phyloP scores from a whole-genome alignment of 768 basidiomycete species.

The Tulasnella sp. region DNA sequence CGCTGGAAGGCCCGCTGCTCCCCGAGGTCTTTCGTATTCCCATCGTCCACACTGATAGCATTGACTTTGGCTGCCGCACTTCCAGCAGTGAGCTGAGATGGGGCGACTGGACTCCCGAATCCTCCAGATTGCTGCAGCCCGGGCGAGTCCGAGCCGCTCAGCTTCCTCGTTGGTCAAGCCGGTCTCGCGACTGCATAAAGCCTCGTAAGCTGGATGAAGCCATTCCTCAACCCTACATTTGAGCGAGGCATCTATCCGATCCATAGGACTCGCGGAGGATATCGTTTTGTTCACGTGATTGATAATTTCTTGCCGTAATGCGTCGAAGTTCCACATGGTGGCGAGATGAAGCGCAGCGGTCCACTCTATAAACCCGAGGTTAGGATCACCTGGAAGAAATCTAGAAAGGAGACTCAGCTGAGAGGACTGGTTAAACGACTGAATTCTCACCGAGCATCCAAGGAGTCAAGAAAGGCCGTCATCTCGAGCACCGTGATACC shows the following conservation, averaged over 20 bases:
- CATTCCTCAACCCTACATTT: conserved; percentile 1
- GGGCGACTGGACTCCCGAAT: neutral
- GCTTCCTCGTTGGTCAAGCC: neutral
- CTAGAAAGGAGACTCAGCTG: neutral
- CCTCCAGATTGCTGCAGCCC: neutral
- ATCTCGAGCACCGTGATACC: neutral
- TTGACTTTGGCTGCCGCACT: neutral
- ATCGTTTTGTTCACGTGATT: neutral
- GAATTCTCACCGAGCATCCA: neutral
- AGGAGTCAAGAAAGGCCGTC: neutral
- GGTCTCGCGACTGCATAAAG: neutral
- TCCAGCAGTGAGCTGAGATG: neutral
- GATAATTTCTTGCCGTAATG: neutral
- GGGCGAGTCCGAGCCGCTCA: neutral
- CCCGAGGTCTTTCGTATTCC: no score
- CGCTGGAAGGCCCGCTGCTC: no score
- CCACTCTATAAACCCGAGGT: neutral
- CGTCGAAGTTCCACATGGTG: conserved; percentile 7
- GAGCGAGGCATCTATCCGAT: neutral
- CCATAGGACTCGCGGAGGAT: neutral
- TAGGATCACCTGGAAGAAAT: neutral
- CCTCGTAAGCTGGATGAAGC: neutral
- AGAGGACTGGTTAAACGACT: neutral
- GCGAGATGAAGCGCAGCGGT: neutral
- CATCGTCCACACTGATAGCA: neutral